A percentile compares a stretch with the other conserved stretches of the same genome.
These are phyloP conservation scores for Mucor ambiguus DNA, from an alignment of 371 early-diverging fungal genomes.

Conservation along the genomic window DNA sequence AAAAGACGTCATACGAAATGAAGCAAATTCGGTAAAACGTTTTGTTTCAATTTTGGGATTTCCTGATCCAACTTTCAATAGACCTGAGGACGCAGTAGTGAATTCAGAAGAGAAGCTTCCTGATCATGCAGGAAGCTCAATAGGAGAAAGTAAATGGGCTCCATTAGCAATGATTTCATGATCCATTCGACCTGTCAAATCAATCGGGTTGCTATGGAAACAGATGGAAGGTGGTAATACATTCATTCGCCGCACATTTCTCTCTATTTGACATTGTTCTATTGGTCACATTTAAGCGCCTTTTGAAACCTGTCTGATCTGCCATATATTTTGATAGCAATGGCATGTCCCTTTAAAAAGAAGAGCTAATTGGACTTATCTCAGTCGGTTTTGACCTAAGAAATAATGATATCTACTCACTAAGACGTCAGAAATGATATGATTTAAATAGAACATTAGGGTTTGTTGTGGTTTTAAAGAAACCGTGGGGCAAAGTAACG, in stretches of 20 bases:
- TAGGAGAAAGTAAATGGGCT: neutral
- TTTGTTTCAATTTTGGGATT: neutral
- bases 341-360: too few relatives aligned
- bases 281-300: neutral
- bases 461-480: too few relatives aligned
- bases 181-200: neutral
- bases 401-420: too few relatives aligned
- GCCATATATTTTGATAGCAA: neutral
- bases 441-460: too few relatives aligned
- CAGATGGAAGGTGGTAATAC: neutral
- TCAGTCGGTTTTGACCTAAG: neutral
- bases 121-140: neutral
- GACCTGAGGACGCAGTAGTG: neutral
- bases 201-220: neutral
- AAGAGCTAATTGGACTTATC: neutral
- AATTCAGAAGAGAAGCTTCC: neutral
- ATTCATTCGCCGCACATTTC: neutral
- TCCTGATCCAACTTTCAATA: neutral
- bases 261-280: neutral
- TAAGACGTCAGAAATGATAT: too few relatives aligned
- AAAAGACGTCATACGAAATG: conserved; percentile 10
- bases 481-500: too few relatives aligned
- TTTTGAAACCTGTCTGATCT: neutral
- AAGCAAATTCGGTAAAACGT: conserved; percentile 5
- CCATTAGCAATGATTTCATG: conserved; percentile 1